phyloP scores from a whole-genome alignment of 2,329 filamentous ascomycete species.

The Mycosphaerella sp. region DNA sequence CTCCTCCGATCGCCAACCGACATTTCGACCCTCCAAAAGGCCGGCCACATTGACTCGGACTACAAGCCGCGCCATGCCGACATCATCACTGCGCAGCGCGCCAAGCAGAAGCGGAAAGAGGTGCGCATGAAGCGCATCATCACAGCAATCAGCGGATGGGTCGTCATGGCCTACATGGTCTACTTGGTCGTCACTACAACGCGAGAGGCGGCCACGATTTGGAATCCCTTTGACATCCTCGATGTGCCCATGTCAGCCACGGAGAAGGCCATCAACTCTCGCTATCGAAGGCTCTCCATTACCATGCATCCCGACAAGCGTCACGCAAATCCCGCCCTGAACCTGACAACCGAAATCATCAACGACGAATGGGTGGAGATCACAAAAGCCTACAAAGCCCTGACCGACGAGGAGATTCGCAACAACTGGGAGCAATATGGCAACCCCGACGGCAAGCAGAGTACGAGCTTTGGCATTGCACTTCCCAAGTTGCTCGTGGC shows the following conservation, averaged over 20 bases:
- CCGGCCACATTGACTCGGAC: slow-evolving; percentile 72
- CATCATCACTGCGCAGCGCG: slow-evolving; percentile 73
- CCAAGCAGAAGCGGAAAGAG: slow-evolving; percentile 83
- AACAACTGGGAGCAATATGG: slow-evolving; percentile 97
- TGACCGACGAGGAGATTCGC: slow-evolving; percentile 94
- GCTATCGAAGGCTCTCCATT: slow-evolving; percentile 80
- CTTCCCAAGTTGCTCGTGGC: slow-evolving; percentile 88
- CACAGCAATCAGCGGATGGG: slow-evolving; percentile 70
- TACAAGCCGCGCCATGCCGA: slow-evolving; percentile 78
- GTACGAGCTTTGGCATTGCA: slow-evolving; percentile 95
- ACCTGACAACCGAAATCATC: slow-evolving; percentile 77
- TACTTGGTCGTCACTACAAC: slow-evolving; percentile 83
- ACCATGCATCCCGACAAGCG: slow-evolving; percentile 92
- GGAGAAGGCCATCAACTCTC: slow-evolving; percentile 87
- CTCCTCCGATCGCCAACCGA: slow-evolving; percentile 71
- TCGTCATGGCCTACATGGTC: slow-evolving; percentile 78
- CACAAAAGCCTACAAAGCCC: slow-evolving; percentile 94
- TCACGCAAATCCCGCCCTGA: slow-evolving; percentile 73
- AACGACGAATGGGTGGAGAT: slow-evolving; percentile 90
- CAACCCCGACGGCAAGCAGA: slow-evolving; percentile 96
- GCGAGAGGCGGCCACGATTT: slow-evolving; percentile 66
- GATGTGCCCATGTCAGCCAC: slow-evolving; percentile 74
- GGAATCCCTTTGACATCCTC: slow-evolving; percentile 95
- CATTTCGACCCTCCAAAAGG: slow-evolving; percentile 65
- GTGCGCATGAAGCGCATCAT: slow-evolving; percentile 78